Conservation (phyloP, 2,329 filamentous ascomycete genomes). For the Coniosporium tulheliwenetii region DNA sequence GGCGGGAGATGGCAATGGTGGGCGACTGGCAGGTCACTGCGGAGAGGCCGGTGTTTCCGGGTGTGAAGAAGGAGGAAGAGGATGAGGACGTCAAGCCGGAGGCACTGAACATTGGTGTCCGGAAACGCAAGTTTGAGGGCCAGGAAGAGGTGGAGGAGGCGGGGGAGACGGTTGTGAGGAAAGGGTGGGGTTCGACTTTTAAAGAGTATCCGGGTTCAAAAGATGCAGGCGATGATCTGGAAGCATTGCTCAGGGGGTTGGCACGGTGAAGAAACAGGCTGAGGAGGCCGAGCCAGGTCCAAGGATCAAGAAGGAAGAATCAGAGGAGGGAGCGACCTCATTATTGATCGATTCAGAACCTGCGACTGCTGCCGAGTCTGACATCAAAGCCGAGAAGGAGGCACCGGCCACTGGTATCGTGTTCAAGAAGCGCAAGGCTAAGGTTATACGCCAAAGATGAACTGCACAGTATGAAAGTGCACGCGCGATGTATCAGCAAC, state of each 20-base stretch:
- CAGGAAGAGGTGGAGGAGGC: conserved; percentile 43
- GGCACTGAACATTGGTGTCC: conserved; percentile 36
- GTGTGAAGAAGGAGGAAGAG: conserved; percentile 26
- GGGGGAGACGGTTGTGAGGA: conserved; percentile 14
- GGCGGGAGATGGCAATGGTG: conserved; percentile 69
- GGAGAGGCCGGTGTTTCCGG: conserved; percentile 24
- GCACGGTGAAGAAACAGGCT: conserved; percentile 9
- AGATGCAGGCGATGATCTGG: conserved; percentile 41
- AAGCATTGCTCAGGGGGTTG: conserved; percentile 32
- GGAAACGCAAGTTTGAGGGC: conserved; percentile 47
- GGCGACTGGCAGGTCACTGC: conserved; percentile 73
- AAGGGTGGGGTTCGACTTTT: conserved; percentile 29
- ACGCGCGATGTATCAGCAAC: no score
- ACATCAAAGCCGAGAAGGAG: conserved; percentile 5
- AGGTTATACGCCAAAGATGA: not conserved
- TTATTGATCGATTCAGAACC: not conserved
- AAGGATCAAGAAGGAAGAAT: conserved; percentile 28
- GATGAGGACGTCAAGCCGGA: conserved; percentile 23
- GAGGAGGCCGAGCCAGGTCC: conserved; percentile 4
- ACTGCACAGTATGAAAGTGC: no score
- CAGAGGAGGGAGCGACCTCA: conserved; percentile 6
- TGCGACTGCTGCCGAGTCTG: not conserved
- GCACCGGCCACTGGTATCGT: conserved; percentile 33
- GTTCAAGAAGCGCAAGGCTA: conserved; percentile 64
- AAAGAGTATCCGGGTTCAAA: conserved; percentile 27